Base-by-base conservation (phyloP, 2,329 filamentous ascomycete species). In the Ceratocystiopsis brevicomis region DNA sequence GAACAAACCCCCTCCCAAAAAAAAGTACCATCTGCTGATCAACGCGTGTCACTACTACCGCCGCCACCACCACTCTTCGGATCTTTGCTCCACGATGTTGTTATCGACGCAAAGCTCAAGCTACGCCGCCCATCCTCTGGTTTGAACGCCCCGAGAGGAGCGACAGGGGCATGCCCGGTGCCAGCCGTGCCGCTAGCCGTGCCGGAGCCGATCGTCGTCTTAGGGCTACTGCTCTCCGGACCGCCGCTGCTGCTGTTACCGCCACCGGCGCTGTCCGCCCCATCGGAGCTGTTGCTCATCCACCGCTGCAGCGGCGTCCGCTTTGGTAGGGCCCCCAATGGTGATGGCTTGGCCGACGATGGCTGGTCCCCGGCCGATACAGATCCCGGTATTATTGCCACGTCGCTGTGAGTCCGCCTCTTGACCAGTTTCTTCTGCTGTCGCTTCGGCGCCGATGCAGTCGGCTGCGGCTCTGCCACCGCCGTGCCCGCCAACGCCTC, bases 391-490 rank as follows among this genome's bases (percentile, higher is more conserved):
- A 9, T 11, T 2, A 30, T 8, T 11, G 25, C 25, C 25, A 30
- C 25, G 8, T 30, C 25, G 25, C 25, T 30, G 25, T 30, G 25
- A 8, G 25, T 30, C 21, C 61, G 59, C 42, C 49, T 56, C 53
- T 67, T 68, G 17, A 56, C 60, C 33, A 67, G 53, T 49, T 66
- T 66, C 42, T 58, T 59, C 34, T 57, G 60, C 39, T 56, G 55
- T n/a, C 59, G 55, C 47, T 59, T 64, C 16, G 50, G 48, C 9
- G 44, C 34, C 9, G 46, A 9, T 10, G 25, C 25, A 9, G 25
- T 11, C 25, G 25, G 6, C 25, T 30, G 25, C 25, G 25, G 25
- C 25, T 10, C 25, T 10, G 25, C 25, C 16, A 13, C n/a, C 12
- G 3, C 36, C 38, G 19, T 18, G 18, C 18, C 9, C 33, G 14